These are phyloP conservation scores for Cryphonectria naterciae DNA, from an alignment of 2,329 filamentous ascomycete species.

Conservation along the genomic window DNA sequence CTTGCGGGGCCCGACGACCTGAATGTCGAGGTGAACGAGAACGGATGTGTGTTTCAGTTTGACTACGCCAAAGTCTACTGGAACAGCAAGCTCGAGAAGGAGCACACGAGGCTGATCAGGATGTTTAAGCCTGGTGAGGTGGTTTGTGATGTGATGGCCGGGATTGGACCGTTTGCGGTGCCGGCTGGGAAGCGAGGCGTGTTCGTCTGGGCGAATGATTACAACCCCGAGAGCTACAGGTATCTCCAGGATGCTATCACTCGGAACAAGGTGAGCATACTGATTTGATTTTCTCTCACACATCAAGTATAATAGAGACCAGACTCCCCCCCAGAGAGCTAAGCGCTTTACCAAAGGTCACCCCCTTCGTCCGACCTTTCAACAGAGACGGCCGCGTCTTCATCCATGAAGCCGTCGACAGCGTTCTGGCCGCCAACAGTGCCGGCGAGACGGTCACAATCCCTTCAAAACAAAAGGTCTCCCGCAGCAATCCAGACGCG, in stretches of 20 bases:
- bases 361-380: constrained; percentile 74
- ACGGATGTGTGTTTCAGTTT: constrained; percentile 85
- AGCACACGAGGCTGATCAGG: constrained; percentile 80
- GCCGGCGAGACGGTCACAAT: constrained; percentile 60
- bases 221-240: constrained; percentile 86
- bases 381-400: constrained; percentile 83
- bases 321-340: constrained; percentile 2
- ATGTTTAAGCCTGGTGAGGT: constrained; percentile 83
- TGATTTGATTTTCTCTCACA: neutral
- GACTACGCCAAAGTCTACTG: constrained; percentile 98
- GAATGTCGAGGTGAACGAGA: constrained; percentile 81
- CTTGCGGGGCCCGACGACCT: constrained; percentile 81
- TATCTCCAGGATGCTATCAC: constrained; percentile 71
- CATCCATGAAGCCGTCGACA: constrained; percentile 71
- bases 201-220: constrained; percentile 96
- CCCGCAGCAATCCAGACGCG: constrained; percentile 33
- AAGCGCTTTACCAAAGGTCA: constrained; percentile 48
- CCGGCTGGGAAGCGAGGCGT: constrained; percentile 88
- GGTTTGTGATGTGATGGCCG: constrained; percentile 96
- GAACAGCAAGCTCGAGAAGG: constrained; percentile 89
- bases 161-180: constrained; percentile 92
- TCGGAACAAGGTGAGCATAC: constrained; percentile 72
- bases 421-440: constrained; percentile 56
- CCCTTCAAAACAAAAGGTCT: constrained; percentile 48
- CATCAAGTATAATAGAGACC: neutral